phyloP scores from a whole-genome alignment of 805 yeast species.

The Kazachstania taianensis region DNA sequence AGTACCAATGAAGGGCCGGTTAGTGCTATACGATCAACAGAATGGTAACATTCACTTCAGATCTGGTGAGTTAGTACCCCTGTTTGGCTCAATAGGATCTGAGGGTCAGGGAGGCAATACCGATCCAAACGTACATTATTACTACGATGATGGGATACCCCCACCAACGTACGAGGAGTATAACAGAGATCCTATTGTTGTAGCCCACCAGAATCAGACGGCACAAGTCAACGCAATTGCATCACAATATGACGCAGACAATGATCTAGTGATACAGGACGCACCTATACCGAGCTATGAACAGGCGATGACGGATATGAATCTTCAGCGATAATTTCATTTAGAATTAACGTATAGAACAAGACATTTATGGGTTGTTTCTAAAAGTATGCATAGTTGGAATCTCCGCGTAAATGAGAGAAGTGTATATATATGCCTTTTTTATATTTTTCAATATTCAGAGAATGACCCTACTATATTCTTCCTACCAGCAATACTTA shows the following conservation, averaged over 20 bases:
- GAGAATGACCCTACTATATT: too few species aligned
- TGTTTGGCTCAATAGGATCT: slow-evolving; percentile 13
- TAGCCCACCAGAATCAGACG: neutral
- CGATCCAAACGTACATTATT: neutral
- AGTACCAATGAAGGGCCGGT: slow-evolving; percentile 43
- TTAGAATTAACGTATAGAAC: too few species aligned
- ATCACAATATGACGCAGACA: neutral
- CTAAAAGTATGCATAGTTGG: too few species aligned
- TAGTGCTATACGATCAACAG: slow-evolving; percentile 29
- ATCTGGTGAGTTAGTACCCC: slow-evolving; percentile 27
- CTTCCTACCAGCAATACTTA: too few species aligned
- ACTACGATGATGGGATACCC: neutral
- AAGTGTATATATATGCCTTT: too few species aligned
- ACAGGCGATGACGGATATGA: neutral
- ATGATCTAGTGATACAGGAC: too few species aligned
- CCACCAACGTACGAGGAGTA: slow-evolving; percentile 3
- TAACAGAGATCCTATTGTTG: slow-evolving; percentile 1
- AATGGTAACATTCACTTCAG: slow-evolving; percentile 35
- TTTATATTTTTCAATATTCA: too few species aligned
- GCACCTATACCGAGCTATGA: neutral
- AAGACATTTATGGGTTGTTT: too few species aligned
- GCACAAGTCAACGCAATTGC: too few species aligned
- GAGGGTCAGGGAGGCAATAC: neutral
- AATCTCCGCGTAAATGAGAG: too few species aligned
- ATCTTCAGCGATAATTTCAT: too few species aligned